Evolutionary conservation across 2,329 filamentous ascomycete species (phyloP).

Genomic region (Geosmithia morbida): DNA sequence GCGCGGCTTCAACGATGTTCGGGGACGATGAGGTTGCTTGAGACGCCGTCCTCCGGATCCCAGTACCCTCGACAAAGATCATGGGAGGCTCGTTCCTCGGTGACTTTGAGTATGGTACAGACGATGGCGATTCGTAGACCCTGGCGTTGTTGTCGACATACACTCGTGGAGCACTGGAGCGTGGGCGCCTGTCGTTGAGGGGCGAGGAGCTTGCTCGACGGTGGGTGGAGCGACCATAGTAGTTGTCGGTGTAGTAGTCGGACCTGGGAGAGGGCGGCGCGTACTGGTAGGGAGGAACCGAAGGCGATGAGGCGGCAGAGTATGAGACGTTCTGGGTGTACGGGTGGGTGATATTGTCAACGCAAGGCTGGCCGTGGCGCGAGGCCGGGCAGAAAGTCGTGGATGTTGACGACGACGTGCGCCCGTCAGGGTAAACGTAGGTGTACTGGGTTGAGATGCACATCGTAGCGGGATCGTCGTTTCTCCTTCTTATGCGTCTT

Average conservation of each 20-base stretch:
- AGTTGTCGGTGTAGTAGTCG: neutral
- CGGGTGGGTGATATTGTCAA: slow-evolving; percentile 22
- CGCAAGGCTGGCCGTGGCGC: slow-evolving; percentile 24
- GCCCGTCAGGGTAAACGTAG: slow-evolving; percentile 31
- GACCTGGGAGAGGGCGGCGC: neutral
- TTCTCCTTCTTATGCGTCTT: no score
- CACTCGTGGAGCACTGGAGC: neutral
- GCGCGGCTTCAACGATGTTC: neutral
- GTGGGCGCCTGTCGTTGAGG: neutral
- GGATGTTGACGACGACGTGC: slow-evolving; percentile 13
- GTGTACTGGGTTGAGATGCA: slow-evolving; percentile 33
- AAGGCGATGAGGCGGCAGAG: slow-evolving; percentile 9
- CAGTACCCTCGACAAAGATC: neutral
- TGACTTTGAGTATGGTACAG: neutral
- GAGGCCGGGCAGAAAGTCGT: slow-evolving; percentile 22
- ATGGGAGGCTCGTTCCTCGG: neutral
- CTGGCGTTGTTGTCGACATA: neutral
- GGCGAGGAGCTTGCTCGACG: neutral
- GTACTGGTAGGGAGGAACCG: slow-evolving; percentile 12
- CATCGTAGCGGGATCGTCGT: slow-evolving; percentile 22
- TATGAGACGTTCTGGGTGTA: slow-evolving; percentile 22
- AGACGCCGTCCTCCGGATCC: neutral
- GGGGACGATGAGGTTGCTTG: neutral
- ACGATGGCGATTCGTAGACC: neutral
- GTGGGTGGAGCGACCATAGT: neutral